A percentile compares a stretch with the other conserved stretches of the same genome.
phyloP scores from a whole-genome alignment of 73 alveolate species.

The Paramecium pentaurelia region DNA sequence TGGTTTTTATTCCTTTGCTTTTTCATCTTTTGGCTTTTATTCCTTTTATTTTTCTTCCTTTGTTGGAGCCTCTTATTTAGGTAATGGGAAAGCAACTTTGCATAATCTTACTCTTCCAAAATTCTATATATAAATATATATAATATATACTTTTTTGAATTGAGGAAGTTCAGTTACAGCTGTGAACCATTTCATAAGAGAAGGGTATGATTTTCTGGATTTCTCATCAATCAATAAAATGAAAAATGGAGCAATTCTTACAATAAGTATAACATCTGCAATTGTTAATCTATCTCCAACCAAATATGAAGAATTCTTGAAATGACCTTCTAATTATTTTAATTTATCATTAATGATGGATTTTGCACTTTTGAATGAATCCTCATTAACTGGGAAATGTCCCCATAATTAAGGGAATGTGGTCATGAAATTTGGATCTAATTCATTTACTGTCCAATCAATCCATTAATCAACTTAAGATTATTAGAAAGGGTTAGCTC shows the following conservation, averaged over 20 bases:
- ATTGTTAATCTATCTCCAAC: conserved; percentile 85
- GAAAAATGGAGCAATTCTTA: conserved; percentile 70
- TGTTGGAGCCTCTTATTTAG: background rate
- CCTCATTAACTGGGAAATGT: conserved; percentile 67
- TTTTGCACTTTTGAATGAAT: conserved; percentile 51
- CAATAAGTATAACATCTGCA: conserved; percentile 86
- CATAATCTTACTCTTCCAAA: conserved; percentile 27
- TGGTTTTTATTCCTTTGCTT: conserved; percentile 55
- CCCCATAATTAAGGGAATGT: conserved; percentile 79
- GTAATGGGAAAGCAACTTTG: conserved; percentile 16
- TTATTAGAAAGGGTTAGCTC: conserved; percentile 32
- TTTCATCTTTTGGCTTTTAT: background rate
- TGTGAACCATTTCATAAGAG: conserved; percentile 71
- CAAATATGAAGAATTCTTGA: conserved; percentile 73
- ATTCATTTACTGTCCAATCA: conserved; percentile 66
- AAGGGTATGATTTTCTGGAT: conserved; percentile 76
- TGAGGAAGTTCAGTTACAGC: conserved; percentile 69
- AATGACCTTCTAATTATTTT: conserved; percentile 64
- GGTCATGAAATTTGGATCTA: conserved; percentile 61
- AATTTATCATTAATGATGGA: conserved; percentile 65
- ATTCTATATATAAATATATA: background rate
- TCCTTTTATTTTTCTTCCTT: conserved; percentile 30
- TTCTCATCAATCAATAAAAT: conserved; percentile 71
- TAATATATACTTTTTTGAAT: conserved; percentile 2
- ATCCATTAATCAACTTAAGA: conserved; percentile 77